Percentiles rank a stretch among this genome's conserved stretches.
phyloP scores from a whole-genome alignment of 805 yeast genomes.

The Wickerhamomyces bisporus region DNA sequence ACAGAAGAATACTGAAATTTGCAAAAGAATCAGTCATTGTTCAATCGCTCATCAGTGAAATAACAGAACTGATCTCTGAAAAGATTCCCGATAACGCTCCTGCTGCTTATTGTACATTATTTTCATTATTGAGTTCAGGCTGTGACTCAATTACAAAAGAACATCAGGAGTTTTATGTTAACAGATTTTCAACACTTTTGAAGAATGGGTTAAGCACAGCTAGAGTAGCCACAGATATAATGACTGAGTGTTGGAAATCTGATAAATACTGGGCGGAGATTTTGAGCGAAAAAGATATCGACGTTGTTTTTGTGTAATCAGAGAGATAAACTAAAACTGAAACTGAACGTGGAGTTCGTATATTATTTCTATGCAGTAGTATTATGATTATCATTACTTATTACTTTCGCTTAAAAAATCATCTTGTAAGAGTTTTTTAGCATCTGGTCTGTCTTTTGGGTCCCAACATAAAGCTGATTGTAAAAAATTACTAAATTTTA shows the following conservation, averaged over 20 bases:
- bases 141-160: slow-evolving; percentile 41
- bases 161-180: slow-evolving; percentile 28
- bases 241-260: slow-evolving; percentile 48
- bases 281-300: slow-evolving; percentile 37
- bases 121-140: slow-evolving; percentile 49
- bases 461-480: slow-evolving; percentile 34
- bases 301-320: slow-evolving; percentile 43
- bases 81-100: slow-evolving; percentile 40
- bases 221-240: slow-evolving; percentile 27
- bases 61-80: slow-evolving; percentile 28
- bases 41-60: slow-evolving; percentile 34
- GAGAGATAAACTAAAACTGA: no score
- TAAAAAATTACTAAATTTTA: slow-evolving; percentile 24
- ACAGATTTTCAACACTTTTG: slow-evolving; percentile 33
- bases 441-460: slow-evolving; percentile 51
- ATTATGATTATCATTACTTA: no score
- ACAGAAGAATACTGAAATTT: slow-evolving; percentile 49
- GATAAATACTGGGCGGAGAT: slow-evolving; percentile 51
- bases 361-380: neutral
- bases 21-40: slow-evolving; percentile 43
- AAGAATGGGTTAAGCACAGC: slow-evolving; percentile 31
- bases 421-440: slow-evolving; percentile 48
- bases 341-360: neutral
- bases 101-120: slow-evolving; percentile 47
- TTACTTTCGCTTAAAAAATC: no score